Conservation (phyloP, 352 stramenopile genomes). For the Peronospora tabacina region DNA sequence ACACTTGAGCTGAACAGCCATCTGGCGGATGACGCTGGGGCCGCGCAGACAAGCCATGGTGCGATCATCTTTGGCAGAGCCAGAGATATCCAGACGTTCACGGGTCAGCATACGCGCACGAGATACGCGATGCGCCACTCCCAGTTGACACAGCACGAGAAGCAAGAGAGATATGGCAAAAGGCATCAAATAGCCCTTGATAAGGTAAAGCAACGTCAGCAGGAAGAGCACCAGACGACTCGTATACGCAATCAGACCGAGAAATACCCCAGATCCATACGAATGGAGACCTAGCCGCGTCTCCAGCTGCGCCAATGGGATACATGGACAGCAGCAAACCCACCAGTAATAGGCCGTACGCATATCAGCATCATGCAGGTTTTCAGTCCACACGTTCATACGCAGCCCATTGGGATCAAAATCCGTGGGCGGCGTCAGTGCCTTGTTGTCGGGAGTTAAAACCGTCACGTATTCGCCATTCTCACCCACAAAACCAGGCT, state of each 20-base stretch:
- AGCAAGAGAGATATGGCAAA: conserved; percentile 20
- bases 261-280: conserved; percentile 10
- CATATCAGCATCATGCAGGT: conserved; percentile 22
- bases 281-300: conserved; percentile 28
- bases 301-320: conserved; percentile 30
- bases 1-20: conserved; percentile 36
- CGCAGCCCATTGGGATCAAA: conserved; percentile 31
- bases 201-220: conserved; percentile 15
- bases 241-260: conserved; percentile 18
- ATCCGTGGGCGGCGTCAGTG: conserved; percentile 11
- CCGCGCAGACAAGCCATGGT: conserved; percentile 16
- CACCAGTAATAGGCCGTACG: conserved; percentile 31
- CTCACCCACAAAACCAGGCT: conserved; percentile 21
- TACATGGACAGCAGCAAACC: conserved; percentile 31
- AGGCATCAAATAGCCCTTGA: conserved; percentile 8
- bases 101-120: conserved; percentile 25
- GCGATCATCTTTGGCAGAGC: conserved; percentile 27
- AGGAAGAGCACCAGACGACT: conserved; percentile 23
- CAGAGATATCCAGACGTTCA: conserved; percentile 31
- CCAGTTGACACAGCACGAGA: conserved; percentile 14
- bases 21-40: conserved; percentile 32
- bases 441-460: conserved; percentile 30
- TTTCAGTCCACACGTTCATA: conserved; percentile 29
- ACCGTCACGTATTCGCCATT: conserved; percentile 35
- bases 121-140: conserved; percentile 22